Evolutionary conservation across 129 eudicot genomes (phyloP), one percentile per base, ranked within the genome.

Genomic region (Pulicaria dysenterica): DNA sequence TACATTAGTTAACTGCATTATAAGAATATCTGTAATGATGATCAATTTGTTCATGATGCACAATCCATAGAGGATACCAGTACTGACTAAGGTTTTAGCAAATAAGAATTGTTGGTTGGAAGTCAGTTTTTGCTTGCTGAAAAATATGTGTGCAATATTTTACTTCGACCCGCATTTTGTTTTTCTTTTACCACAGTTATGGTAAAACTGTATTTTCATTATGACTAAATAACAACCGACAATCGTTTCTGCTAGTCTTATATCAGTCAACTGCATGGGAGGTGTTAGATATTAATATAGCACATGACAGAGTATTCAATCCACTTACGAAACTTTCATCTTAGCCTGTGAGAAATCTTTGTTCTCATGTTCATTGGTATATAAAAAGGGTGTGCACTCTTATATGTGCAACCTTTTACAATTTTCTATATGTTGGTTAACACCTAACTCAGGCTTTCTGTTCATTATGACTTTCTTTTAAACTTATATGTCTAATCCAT

Each of bases 21-120:
- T 24, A 24, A 24, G 31, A 24, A 24, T 24, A 24, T 24, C 31
- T 0, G 1, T 24, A 24, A 24, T 24, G 31, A 24, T 24, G 31
- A 24, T 24, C 31, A 24, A 24, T 24, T 24, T 24, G 31, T 24
- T 24, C 31, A 24, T 24, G 31, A 24, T 24, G 31, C 31, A 24
- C 31, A 24, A 15, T 41, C 63, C 47, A 70, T 41, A 42, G 63
- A 58, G 53, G 43, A 47, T 12, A 4, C 12, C 3, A 46, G 43
- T 48, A 17, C 34, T 34, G 7, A 66, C 31, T 64, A 51, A 64
- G 69, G 53, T 64, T 42, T 8, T 16, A 41, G 40, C 15, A 64
- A 64, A 3, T 2, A 44, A 44, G 17, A 19, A 43, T 41, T 64
- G 40, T 64, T 64, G 54, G 38, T 42, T 40, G 14, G 51, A 63